Conservation (phyloP, 352 stramenopile genomes). For the Globisporangium alternatum region DNA sequence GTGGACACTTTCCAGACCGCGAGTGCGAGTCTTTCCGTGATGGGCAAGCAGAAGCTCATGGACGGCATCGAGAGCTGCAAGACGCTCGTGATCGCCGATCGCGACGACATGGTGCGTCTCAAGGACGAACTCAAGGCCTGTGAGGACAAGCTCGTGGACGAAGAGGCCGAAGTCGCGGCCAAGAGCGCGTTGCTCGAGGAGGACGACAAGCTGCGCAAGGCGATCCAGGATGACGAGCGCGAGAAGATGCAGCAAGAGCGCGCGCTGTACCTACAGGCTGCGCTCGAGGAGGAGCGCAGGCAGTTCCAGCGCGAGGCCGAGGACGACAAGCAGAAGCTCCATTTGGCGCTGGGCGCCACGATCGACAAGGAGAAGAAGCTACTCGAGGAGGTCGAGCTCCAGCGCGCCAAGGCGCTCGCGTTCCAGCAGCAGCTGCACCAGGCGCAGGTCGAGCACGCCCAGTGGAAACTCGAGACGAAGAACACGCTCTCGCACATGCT, state of each 20-base stretch:
- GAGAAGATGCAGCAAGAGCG: constrained; percentile 79
- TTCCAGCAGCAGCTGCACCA: constrained; percentile 61
- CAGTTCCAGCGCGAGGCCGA: constrained; percentile 57
- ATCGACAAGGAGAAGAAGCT: constrained; percentile 81
- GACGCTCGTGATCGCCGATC: constrained; percentile 53
- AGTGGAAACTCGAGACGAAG: constrained; percentile 52
- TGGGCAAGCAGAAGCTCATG: constrained; percentile 60
- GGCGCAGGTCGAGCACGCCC: constrained; percentile 50
- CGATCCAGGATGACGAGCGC: constrained; percentile 80
- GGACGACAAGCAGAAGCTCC: constrained; percentile 52
- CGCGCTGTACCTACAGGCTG: constrained; percentile 52
- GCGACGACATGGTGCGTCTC: constrained; percentile 48
- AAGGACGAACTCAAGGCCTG: constrained; percentile 64
- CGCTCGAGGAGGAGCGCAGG: constrained; percentile 60
- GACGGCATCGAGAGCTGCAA: constrained; percentile 59
- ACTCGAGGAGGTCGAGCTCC: constrained; percentile 62
- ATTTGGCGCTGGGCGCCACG: constrained; percentile 42
- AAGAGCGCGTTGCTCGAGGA: constrained; percentile 75
- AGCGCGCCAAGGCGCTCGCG: constrained; percentile 42
- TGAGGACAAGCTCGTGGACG: constrained; percentile 64
- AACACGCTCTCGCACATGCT: constrained; percentile 46
- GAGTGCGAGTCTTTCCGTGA: constrained; percentile 25
- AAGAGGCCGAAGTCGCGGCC: constrained; percentile 68
- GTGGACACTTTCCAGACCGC: constrained; percentile 79
- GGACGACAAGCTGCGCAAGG: constrained; percentile 70